Percentiles rank a stretch among this genome's conserved stretches.
phyloP scores from a whole-genome alignment of 495 filamentous ascomycete genomes.

The Trichoderma erinaceum region DNA sequence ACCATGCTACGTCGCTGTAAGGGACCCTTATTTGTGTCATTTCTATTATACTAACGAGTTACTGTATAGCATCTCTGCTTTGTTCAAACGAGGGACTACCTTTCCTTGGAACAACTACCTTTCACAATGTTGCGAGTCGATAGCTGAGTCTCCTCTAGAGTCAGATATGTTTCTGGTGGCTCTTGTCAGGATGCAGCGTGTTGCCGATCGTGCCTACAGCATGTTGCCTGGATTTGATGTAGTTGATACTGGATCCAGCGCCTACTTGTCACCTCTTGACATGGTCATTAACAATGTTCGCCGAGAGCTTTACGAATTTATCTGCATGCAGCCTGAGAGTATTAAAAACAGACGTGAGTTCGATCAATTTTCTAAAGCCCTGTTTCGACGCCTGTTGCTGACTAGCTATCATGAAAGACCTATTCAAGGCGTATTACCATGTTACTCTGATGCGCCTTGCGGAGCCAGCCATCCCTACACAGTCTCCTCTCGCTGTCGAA shows the following conservation, averaged over 20 bases:
- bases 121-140: conserved; percentile 20
- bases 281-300: conserved; percentile 22
- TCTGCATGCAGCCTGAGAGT: conserved; percentile 4
- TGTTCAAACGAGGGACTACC: conserved; percentile 21
- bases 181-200: conserved; percentile 22
- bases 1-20: conserved; percentile 22
- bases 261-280: conserved; percentile 17
- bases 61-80: conserved; percentile 16
- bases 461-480: conserved; percentile 24
- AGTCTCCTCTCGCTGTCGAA: neutral
- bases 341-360: conserved; percentile 20
- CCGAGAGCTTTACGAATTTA: conserved; percentile 20
- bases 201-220: conserved; percentile 16
- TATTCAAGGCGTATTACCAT: conserved; percentile 18
- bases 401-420: conserved; percentile 12
- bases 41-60: neutral
- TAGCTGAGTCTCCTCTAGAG: conserved; percentile 17
- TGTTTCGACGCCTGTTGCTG: neutral
- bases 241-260: conserved; percentile 12
- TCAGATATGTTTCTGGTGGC: conserved; percentile 22
- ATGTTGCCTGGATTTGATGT: conserved; percentile 20
- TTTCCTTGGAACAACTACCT: conserved; percentile 21
- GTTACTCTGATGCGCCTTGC: conserved; percentile 21
- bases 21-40: neutral
- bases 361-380: neutral